Evolutionary conservation across 495 filamentous ascomycete species (phyloP), one percentile per base, ranked within the genome.

Genomic region (Astrocystis sublimbata): DNA sequence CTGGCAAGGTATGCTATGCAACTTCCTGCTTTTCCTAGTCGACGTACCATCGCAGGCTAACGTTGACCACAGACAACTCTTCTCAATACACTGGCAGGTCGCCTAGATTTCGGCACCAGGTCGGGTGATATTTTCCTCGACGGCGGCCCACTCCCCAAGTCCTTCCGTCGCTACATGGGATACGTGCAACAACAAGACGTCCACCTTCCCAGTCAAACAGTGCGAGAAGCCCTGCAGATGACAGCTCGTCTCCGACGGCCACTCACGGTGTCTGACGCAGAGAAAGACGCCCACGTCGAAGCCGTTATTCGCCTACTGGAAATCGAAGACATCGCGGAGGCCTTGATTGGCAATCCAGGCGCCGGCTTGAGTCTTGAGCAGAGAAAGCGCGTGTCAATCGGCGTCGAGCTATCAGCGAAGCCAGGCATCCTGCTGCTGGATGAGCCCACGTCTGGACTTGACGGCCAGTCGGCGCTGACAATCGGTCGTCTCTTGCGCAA

Each of bases 401-500:
- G 30, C 2, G 35, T 47, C 1, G 64, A 66, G 42, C n/a, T 66
- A 13, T 54, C 40, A 13, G 60, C 60, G 5, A 50, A 53, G 19
- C 64, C 64, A 17, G 46, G 49, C 19, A 47, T 47, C 45, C 28
- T 65, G 0, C 35, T 62, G 19, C 38, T 42, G 60, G 91, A 93
- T 61, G 90, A 93, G 65, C 89, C 89, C 1, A 90, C 88, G 8
- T 86, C 84, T 62, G 91, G 91, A 57, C 82, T 93, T 15, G 91
- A 93, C 74, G 85, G 82, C 58, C 88, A 92, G 65, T 85, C 85
- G 4, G 90, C 90, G 0, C 89, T 79, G 73, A 87, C 83, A 0
- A 90, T 93, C 60, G 80, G 92, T 9, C 79, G 84, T 10, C 90
- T 92, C 73, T 70, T 93, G 56, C 86, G 86, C 72, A 93, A 92